phyloP scores from a whole-genome alignment of 2,329 filamentous ascomycete species.

The Plenodomus tracheiphilus region DNA sequence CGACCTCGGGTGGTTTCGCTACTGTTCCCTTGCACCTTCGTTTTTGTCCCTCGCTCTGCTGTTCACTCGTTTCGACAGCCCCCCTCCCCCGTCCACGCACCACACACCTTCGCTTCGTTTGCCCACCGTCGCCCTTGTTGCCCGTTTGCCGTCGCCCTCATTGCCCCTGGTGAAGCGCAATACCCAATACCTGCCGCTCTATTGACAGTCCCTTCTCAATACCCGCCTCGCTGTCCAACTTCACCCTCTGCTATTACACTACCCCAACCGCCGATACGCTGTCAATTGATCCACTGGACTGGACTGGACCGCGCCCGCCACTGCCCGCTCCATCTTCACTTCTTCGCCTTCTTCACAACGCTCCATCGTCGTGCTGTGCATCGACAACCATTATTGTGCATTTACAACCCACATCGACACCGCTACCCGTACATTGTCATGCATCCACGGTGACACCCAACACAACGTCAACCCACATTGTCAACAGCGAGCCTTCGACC shows the following conservation, averaged over 20 bases:
- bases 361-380: conserved; percentile 27
- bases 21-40: conserved; percentile 23
- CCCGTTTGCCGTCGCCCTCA: conserved; percentile 3
- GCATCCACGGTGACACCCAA: conserved; percentile 32
- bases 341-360: not conserved
- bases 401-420: conserved; percentile 9
- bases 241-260: not conserved
- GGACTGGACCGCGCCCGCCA: conserved; percentile 7
- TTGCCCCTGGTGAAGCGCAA: conserved; percentile 7
- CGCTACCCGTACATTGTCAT: conserved; percentile 27
- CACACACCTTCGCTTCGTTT: conserved; percentile 11
- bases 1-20: conserved; percentile 12
- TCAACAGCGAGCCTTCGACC: conserved; percentile 18
- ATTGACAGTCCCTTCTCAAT: conserved; percentile 5
- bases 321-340: conserved; percentile 5
- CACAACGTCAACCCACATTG: conserved; percentile 24
- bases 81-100: conserved; percentile 6
- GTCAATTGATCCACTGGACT: conserved; percentile 8
- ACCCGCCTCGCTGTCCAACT: conserved; percentile 2
- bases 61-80: conserved; percentile 41
- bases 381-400: conserved; percentile 13
- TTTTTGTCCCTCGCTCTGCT: conserved; percentile 32
- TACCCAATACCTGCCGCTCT: conserved; percentile 11
- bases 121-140: conserved; percentile 2
- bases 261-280: not conserved